These are phyloP conservation scores for Thelephora aurantiotincta DNA, from an alignment of 768 basidiomycete species.

Conservation along the genomic window DNA sequence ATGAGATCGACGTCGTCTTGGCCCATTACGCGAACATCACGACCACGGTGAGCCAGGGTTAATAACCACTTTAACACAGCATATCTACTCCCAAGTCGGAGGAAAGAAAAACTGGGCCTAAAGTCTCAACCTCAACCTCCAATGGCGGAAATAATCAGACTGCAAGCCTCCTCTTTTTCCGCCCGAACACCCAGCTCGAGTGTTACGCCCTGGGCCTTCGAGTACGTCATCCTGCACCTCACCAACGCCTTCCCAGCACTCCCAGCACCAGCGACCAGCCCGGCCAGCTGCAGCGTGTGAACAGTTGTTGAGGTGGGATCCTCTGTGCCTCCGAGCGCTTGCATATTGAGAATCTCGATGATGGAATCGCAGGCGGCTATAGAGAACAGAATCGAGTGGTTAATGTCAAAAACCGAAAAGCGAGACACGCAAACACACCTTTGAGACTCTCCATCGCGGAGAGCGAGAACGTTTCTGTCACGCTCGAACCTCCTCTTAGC, in stretches of 20 bases:
- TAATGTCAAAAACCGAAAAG: no score
- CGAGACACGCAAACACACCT: constrained; percentile 36
- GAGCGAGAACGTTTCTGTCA: constrained; percentile 88
- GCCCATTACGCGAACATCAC: no score
- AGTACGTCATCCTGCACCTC: constrained; percentile 91
- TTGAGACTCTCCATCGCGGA: constrained; percentile 88
- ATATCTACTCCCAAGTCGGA: no score
- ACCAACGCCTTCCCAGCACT: constrained; percentile 95
- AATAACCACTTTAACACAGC: no score
- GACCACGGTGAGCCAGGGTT: constrained; percentile 32
- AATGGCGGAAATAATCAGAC: constrained; percentile 84
- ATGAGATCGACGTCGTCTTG: no score
- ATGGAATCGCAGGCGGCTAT: constrained; percentile 93
- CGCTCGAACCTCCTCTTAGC: constrained; percentile 57
- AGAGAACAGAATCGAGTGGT: no score
- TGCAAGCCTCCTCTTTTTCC: constrained; percentile 77
- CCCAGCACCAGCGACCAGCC: constrained; percentile 55
- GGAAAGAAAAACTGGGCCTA: no score
- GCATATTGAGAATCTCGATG: constrained; percentile 94
- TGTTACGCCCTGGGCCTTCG: constrained; percentile 81
- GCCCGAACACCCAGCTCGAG: constrained; percentile 85
- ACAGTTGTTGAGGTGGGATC: constrained; percentile 68
- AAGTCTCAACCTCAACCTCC: constrained; percentile 10
- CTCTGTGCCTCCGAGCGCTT: constrained; percentile 87
- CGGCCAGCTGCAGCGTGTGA: constrained; percentile 89